Base-by-base conservation (phyloP, 2,329 filamentous ascomycete species). In the Pyrenophora teres region DNA sequence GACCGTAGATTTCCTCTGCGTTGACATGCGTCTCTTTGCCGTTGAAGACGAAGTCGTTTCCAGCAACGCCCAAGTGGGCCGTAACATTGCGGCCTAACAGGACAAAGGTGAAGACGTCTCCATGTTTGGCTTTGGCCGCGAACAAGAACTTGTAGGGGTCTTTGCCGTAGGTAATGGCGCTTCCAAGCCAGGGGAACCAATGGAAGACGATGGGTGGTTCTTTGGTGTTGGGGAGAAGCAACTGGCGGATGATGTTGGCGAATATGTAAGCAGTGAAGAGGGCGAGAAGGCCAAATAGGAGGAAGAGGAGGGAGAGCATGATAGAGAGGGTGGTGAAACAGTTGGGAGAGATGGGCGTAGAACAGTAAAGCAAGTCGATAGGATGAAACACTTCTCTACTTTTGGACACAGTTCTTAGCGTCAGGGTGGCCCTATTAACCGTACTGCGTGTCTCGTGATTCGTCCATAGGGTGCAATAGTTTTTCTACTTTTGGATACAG, bases 91-190 rank as follows among this genome's bases (percentile, higher is more conserved):
- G 38, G 21, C 38, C 38, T 12, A 40, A 21, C 38, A 40, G 38
- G 19, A 40, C 21, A 19, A 40, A 40, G 25, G 38, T 40, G 38
- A 40, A 40, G 21, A 40, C 21, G 21, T 40, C 38, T 40, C 38
- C 38, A 40, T 40, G 25, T 30, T 40, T 40, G 12, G 23, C 38
- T 27, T n/a, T 19, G 38, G 38, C 38, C 6, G 38, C 21, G 25
- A 40, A 40, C 19, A 40, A 21, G n/a, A 40, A 40, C 38, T 40
- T 40, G 21, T 40, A 40, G 23, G 38, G 38, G 38, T 40, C 38
- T 40, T 21, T 40, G 38, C 38, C 38, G 25, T 40, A 40, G 21
- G 38, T 40, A n/a, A 40, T 30, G 21, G 38, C 38, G 21, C 38
- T 40, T 10, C 38, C 38, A 9, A 40, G 13, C 38, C 38, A 40